Conservation (phyloP, 23 red algal species). For the Gracilariopsis chorda region DNA sequence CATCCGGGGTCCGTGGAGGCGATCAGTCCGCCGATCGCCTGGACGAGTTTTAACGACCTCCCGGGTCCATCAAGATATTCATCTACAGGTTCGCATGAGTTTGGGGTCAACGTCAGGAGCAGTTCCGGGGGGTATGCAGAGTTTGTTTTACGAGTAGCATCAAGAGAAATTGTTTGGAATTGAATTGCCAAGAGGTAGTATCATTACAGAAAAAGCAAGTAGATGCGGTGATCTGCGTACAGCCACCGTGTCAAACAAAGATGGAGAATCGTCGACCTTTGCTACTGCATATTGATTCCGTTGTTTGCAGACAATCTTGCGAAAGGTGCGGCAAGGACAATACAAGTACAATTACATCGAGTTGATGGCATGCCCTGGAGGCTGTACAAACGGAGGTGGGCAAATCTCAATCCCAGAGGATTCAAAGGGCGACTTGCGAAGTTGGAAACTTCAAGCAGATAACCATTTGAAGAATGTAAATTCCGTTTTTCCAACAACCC, state of each 20-base stretch:
- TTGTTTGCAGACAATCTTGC: conserved; percentile 86
- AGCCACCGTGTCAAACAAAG: background rate
- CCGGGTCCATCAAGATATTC: no score
- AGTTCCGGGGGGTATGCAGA: conserved; percentile 73
- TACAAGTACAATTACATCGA: conserved; percentile 78
- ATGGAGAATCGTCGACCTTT: conserved; percentile 53
- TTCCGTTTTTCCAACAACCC: background rate
- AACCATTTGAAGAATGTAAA: conserved; percentile 11
- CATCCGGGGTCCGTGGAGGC: no score
- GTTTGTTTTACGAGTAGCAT: conserved; percentile 54
- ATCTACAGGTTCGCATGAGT: background rate
- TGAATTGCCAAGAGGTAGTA: background rate
- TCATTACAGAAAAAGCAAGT: conserved; percentile 24
- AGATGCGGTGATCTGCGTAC: conserved; percentile 32
- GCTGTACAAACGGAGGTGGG: conserved; percentile 88
- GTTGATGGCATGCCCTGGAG: conserved; percentile 88
- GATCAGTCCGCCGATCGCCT: no score
- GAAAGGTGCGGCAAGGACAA: conserved; percentile 42
- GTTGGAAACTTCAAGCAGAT: conserved; percentile 3
- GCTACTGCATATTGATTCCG: conserved; percentile 83
- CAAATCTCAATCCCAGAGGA: conserved; percentile 30
- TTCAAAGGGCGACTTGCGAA: background rate
- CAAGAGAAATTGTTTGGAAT: conserved; percentile 49
- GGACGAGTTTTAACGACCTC: no score
- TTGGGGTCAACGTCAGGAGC: conserved; percentile 42